A percentile compares a stretch with the other conserved stretches of the same genome.
Evolutionary conservation across 495 filamentous ascomycete species (phyloP).

Genomic region (Beverwykella pulmonaria): DNA sequence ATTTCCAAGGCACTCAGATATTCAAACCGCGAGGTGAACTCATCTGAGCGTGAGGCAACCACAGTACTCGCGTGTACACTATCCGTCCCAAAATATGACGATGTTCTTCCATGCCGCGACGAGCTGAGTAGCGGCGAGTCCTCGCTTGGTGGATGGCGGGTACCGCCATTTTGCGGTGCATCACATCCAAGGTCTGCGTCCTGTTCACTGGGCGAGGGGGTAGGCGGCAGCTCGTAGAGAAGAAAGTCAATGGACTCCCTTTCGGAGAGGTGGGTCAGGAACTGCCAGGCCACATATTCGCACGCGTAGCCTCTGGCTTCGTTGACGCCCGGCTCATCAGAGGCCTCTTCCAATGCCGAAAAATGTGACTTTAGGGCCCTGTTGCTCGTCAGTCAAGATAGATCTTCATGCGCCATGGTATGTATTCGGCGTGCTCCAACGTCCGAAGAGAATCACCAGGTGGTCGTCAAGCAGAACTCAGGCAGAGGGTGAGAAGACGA

Average conservation of each 20-base stretch:
- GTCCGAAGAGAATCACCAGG: too few relatives aligned
- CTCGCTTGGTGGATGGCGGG: background rate
- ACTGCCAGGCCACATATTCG: slow-evolving; percentile 91
- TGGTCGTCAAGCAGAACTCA: too few relatives aligned
- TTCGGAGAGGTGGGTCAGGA: slow-evolving; percentile 76
- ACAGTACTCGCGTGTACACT: slow-evolving; percentile 23
- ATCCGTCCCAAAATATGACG: slow-evolving; percentile 42
- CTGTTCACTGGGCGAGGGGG: background rate
- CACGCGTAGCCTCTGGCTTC: slow-evolving; percentile 81
- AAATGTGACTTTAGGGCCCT: slow-evolving; percentile 81
- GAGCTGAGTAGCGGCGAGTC: slow-evolving; percentile 25
- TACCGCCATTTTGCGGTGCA: slow-evolving; percentile 3
- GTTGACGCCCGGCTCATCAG: slow-evolving; percentile 71
- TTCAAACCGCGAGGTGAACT: slow-evolving; percentile 67
- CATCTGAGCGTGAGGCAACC: slow-evolving; percentile 51
- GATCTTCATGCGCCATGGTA: background rate
- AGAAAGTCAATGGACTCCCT: slow-evolving; percentile 81
- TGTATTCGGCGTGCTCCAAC: background rate
- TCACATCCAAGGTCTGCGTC: slow-evolving; percentile 7
- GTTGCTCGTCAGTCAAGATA: background rate
- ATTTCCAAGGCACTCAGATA: slow-evolving; percentile 89
- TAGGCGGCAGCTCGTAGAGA: slow-evolving; percentile 73
- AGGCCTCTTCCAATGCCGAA: slow-evolving; percentile 38
- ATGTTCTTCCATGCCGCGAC: slow-evolving; percentile 30
- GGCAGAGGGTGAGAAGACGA: too few relatives aligned